A percentile compares a stretch with the other conserved stretches of the same genome.
These are phyloP conservation scores for Chrysanthemum seticuspe DNA, from an alignment of 129 eudicot genomes.

Conservation along the genomic window DNA sequence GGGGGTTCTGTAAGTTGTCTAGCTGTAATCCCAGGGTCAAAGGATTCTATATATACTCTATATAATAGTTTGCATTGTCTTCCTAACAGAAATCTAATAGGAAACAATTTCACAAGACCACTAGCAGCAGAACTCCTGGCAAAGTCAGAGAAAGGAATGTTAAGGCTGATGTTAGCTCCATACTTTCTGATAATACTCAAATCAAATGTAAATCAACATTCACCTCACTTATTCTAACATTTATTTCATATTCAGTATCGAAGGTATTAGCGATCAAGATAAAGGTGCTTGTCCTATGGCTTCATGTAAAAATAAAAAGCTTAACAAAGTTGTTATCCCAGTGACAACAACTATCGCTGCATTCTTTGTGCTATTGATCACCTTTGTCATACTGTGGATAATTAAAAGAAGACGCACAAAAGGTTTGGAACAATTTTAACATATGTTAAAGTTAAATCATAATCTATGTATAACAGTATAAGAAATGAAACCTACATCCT, in stretches of 20 bases:
- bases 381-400: neutral
- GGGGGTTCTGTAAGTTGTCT: constrained; percentile 26
- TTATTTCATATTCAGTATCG: neutral
- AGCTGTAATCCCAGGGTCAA: neutral
- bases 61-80: neutral
- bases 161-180: constrained; percentile 18
- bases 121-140: constrained; percentile 26
- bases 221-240: neutral
- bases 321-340: neutral
- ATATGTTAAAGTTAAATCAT: neutral
- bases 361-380: neutral
- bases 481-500: no score
- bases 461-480: no score
- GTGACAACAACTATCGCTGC: neutral
- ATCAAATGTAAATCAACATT: neutral
- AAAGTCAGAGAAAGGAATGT: constrained; percentile 18
- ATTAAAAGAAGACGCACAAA: neutral
- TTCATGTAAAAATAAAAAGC: neutral
- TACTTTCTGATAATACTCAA: neutral
- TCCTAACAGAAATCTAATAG: constrained; percentile 19
- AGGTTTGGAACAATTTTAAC: neutral
- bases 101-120: constrained; percentile 37
- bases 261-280: neutral
- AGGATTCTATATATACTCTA: no score
- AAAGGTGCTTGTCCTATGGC: neutral